phyloP scores from a whole-genome alignment of 2,329 filamentous ascomycete genomes.

The Nemania sp. region DNA sequence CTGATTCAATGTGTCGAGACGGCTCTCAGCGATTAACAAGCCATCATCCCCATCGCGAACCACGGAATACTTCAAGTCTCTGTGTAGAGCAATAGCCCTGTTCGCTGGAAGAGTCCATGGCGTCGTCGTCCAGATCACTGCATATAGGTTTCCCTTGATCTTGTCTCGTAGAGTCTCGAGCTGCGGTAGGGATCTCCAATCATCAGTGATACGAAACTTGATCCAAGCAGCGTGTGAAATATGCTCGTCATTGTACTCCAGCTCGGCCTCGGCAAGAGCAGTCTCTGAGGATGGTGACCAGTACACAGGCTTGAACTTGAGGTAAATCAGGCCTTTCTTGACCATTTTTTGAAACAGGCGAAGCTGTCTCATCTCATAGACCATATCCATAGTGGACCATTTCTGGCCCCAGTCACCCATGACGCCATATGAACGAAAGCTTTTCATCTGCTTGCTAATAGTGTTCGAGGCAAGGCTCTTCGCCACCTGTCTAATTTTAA shows the following conservation, averaged over 20 bases:
- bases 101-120: slow-evolving; percentile 98
- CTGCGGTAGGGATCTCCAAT: slow-evolving; percentile 43
- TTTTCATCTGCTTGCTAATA: slow-evolving; percentile 72
- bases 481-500: slow-evolving; percentile 67
- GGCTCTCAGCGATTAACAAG: slow-evolving; percentile 72
- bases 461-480: slow-evolving; percentile 69
- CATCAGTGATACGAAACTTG: slow-evolving; percentile 69
- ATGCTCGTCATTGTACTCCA: slow-evolving; percentile 81
- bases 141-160: slow-evolving; percentile 62
- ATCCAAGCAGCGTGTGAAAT: slow-evolving; percentile 76
- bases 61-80: slow-evolving; percentile 73
- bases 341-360: slow-evolving; percentile 77
- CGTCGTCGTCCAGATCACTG: slow-evolving; percentile 98
- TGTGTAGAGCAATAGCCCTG: slow-evolving; percentile 80
- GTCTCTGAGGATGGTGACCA: slow-evolving; percentile 82
- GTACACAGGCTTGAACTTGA: slow-evolving; percentile 81
- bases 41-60: slow-evolving; percentile 62
- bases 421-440: slow-evolving; percentile 73
- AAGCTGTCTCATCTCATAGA: slow-evolving; percentile 76
- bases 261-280: slow-evolving; percentile 80
- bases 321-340: slow-evolving; percentile 72
- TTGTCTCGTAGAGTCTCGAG: slow-evolving; percentile 46
- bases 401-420: slow-evolving; percentile 80
- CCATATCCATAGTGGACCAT: slow-evolving; percentile 79
- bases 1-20: slow-evolving; percentile 63